Conservation (phyloP, 2,329 filamentous ascomycete species). For the Pseudocercospora ulei region DNA sequence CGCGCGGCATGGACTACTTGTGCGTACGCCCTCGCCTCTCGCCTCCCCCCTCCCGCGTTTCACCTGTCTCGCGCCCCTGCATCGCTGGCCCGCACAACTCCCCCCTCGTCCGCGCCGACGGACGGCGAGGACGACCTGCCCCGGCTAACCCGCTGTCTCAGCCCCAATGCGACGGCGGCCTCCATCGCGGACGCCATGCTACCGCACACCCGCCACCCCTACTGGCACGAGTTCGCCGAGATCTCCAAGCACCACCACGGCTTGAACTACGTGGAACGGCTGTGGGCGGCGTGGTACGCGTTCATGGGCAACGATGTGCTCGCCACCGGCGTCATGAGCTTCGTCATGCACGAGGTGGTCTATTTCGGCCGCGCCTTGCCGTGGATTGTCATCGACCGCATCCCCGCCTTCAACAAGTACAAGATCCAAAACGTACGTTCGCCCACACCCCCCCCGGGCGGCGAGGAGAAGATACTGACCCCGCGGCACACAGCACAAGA, state of each 20-base stretch:
- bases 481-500: conserved; percentile 55
- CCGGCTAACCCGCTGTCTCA: conserved; percentile 12
- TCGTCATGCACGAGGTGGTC: conserved; percentile 82
- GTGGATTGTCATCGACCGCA: conserved; percentile 83
- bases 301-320: conserved; percentile 97
- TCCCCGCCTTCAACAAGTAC: conserved; percentile 81
- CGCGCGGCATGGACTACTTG: conserved; percentile 28
- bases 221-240: conserved; percentile 57
- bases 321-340: conserved; percentile 95
- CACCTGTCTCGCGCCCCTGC: not conserved
- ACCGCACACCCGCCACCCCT: conserved; percentile 45
- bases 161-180: conserved; percentile 31
- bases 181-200: conserved; percentile 34
- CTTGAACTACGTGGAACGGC: conserved; percentile 73
- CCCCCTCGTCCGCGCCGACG: no score
- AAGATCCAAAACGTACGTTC: conserved; percentile 81
- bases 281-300: conserved; percentile 94
- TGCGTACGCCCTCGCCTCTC: conserved; percentile 14
- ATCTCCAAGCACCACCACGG: conserved; percentile 67
- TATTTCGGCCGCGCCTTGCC: conserved; percentile 90
- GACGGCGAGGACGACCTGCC: not conserved
- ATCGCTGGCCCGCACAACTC: no score
- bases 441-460: no score
- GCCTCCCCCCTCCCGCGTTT: conserved; percentile 3
- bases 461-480: conserved; percentile 21